These are phyloP conservation scores for Casuarina glauca DNA, from an alignment of 306 rosid species.

Conservation along the genomic window DNA sequence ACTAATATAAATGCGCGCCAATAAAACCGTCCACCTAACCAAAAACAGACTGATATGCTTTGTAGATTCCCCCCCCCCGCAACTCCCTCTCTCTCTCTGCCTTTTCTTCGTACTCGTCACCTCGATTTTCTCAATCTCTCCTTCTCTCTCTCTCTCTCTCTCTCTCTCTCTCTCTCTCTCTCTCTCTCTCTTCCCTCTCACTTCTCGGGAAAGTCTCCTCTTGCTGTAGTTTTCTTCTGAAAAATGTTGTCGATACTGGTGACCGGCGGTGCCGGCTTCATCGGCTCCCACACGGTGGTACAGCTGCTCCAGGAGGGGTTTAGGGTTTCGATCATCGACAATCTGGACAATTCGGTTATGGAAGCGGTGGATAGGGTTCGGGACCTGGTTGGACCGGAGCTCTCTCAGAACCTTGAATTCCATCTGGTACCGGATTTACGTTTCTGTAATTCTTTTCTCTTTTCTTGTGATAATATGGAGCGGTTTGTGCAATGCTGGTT, in stretches of 20 bases:
- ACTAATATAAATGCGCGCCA: too few species aligned
- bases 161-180: too few species aligned
- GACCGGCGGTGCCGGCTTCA: constrained; percentile 94
- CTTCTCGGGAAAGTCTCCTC: not conserved
- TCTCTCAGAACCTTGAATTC: constrained; percentile 70
- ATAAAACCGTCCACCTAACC: too few species aligned
- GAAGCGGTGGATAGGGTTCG: constrained; percentile 78
- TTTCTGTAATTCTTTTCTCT: not conserved
- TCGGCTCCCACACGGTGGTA: constrained; percentile 86
- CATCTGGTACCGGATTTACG: constrained; percentile 37
- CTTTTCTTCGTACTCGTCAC: too few species aligned
- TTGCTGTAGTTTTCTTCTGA: too few species aligned
- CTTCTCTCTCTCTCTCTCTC: not conserved
- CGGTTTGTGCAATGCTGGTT: not conserved
- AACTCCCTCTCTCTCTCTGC: too few species aligned
- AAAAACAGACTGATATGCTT: too few species aligned
- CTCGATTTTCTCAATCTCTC: not conserved
- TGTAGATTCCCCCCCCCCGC: too few species aligned
- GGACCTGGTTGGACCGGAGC: constrained; percentile 72
- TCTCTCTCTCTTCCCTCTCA: too few species aligned
- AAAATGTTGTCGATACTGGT: constrained; percentile 65
- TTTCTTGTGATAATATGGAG: not conserved
- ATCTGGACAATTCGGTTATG: constrained; percentile 67
- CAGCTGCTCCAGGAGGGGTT: constrained; percentile 79
- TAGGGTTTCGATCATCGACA: constrained; percentile 61